Evolutionary conservation across 1,284 basidiomycete genomes (phyloP), one percentile per base, ranked within the genome.

Genomic region (Schizopora paradoxa): DNA sequence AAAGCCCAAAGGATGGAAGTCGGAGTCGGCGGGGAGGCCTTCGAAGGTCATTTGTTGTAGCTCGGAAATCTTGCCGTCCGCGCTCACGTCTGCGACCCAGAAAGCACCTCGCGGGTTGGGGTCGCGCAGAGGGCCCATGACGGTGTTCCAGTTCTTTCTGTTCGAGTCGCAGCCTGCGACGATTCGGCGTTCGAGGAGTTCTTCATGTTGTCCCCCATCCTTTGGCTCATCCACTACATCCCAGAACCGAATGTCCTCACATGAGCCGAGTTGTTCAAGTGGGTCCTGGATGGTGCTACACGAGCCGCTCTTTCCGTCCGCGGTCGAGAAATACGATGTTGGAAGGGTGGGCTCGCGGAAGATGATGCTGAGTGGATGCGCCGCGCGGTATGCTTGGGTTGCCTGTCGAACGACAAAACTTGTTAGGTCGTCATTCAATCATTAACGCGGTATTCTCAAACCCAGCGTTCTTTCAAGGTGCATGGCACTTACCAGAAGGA

Each of bases 161-260:
- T 67, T 68, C 1, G 72, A 66, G 54, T 82, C 79, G 46, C 79
- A 82, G 46, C 69, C 73, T 32, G 75, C 51, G 16, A 81, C 57
- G 8, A 81, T 56, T 32, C 66, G 63, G 32, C 74, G 70, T 44
- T 71, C 58, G 14, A 59, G 48, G 27, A 68, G 54, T 2, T 55
- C 56, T 6, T 65, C 69, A 1, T 56, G 28, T 5, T 31, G n/a
- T n/a, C n/a, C n/a, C 23, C 14, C 19, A 18, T 36, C 26, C 18
- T 18, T 28, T n/a, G n/a, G n/a, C 2, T 51, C 49, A 47, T 68
- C 66, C 44, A 62, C 59, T 31, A 70, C 58, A 43, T 82, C 77
- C 80, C 81, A 84, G 52, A 80, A 76, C 1, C 66, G 61, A 19
- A 65, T 73, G 52, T 86, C 82, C 55, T 86, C 83, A 55, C 82